A percentile compares a stretch with the other conserved stretches of the same genome.
phyloP scores from a whole-genome alignment of 108 stramenopile genomes.

The Fistulifera pelliculosa region DNA sequence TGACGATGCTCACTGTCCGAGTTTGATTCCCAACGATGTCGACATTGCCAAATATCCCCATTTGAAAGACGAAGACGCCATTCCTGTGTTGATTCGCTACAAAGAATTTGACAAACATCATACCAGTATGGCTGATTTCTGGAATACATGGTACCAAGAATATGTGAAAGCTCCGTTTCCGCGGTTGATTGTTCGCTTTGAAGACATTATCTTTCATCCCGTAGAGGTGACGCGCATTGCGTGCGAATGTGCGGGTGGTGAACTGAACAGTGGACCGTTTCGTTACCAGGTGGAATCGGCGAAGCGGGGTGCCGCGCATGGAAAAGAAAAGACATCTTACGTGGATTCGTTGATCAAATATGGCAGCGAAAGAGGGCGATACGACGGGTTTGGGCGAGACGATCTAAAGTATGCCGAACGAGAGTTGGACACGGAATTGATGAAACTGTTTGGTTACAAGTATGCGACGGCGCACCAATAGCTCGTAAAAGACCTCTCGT shows the following conservation, averaged over 20 bases:
- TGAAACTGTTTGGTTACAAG: slow-evolving; percentile 7
- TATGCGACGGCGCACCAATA: too few relatives aligned
- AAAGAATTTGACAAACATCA: slow-evolving; percentile 16
- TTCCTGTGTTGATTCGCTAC: slow-evolving; percentile 16
- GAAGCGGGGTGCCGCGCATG: slow-evolving; percentile 1
- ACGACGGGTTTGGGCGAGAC: not conserved
- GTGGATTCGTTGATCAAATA: slow-evolving; percentile 63
- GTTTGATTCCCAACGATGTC: slow-evolving; percentile 34
- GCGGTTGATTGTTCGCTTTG: slow-evolving; percentile 60
- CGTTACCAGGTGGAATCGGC: slow-evolving; percentile 9
- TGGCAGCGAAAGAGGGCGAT: not conserved
- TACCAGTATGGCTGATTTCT: slow-evolving; percentile 43
- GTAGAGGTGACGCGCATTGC: slow-evolving; percentile 36
- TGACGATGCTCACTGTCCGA: slow-evolving; percentile 42
- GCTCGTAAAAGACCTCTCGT: slow-evolving; percentile 8
- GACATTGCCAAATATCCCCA: slow-evolving; percentile 8
- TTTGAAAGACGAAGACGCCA: not conserved
- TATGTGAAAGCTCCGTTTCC: slow-evolving; percentile 54
- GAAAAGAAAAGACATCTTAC: slow-evolving; percentile 32
- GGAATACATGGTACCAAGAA: slow-evolving; percentile 59
- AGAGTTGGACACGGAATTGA: slow-evolving; percentile 7
- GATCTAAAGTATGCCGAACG: slow-evolving; percentile 4
- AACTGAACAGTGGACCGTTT: slow-evolving; percentile 6
- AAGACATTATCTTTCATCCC: slow-evolving; percentile 68
- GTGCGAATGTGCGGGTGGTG: slow-evolving; percentile 63